Base-by-base conservation (phyloP, 2,329 filamentous ascomycete genomes). In the Delphinella strobiligena region DNA sequence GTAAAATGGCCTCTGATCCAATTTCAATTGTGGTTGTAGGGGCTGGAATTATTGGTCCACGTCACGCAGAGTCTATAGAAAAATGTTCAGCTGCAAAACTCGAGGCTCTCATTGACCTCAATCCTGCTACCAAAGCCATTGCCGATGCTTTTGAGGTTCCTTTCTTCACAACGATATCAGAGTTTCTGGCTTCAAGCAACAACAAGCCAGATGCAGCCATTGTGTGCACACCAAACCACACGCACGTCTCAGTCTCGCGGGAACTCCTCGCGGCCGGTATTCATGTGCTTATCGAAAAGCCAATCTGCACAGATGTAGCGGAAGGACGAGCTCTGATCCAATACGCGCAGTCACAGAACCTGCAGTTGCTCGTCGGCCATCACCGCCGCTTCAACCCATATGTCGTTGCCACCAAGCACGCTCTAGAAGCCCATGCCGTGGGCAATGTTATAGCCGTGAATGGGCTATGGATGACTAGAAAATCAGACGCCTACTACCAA, bases 381-480 rank as follows among this genome's bases (percentile, higher is more conserved):
- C 74, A 78, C 49, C 62, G 74, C 8, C 64, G 74, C 2, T 78
- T 78, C 57, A 76, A 78, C 47, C 67, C 67, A 0, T 74, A 72
- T 50, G 63, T 74, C 4, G 54, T 63, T 4, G 61, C 67, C 2
- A 61, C 71, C 0, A 75, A 74, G 45, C 46, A 62, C 11, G 54
- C 63, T 1, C 46, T 77, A 1, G 47, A 53, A 0, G 50, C 58
- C 0, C 57, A 60, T 0, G 53, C 52, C 0, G 58, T 77, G 0
- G 74, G 74, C 0, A 49, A 46, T 0, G 45, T 70, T 2, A 61
- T 74, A 9, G 73, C 73, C 1, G 52, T 78, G 3, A 71, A 67
- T 37, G 72, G 71, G 0, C 57, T 74, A 0, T 78, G 73, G 73
- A 61, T 67, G 0, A 51, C 67, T 0, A 63, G 58, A 43, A 78